Percentiles rank a stretch among this genome's conserved stretches.
Evolutionary conservation across 495 filamentous ascomycete species (phyloP).

Genomic region (Trichoderma gamsii): DNA sequence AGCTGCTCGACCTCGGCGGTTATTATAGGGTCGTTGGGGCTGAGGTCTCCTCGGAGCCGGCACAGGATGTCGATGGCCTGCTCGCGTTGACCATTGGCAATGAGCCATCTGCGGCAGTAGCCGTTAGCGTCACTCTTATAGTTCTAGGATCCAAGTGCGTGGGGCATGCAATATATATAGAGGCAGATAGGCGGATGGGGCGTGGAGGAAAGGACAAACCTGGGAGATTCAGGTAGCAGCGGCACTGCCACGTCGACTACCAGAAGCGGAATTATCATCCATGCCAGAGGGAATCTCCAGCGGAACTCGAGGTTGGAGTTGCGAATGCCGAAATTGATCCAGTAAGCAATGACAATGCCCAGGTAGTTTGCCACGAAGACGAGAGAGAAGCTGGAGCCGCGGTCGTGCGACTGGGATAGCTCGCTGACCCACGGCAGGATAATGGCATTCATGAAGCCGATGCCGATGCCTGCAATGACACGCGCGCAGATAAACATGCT

Average conservation of each 20-base stretch:
- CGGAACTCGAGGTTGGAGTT: slow-evolving; percentile 46
- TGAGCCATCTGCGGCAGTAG: slow-evolving; percentile 24
- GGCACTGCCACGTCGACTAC: slow-evolving; percentile 41
- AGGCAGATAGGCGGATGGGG: neutral
- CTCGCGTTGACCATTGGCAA: slow-evolving; percentile 26
- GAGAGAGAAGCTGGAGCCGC: slow-evolving; percentile 43
- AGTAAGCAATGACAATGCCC: slow-evolving; percentile 57
- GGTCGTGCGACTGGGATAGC: slow-evolving; percentile 40
- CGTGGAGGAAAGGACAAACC: slow-evolving; percentile 24
- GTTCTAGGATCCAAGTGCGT: neutral
- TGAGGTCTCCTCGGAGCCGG: slow-evolving; percentile 18
- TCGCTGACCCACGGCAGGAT: slow-evolving; percentile 39
- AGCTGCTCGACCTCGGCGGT: slow-evolving; percentile 21
- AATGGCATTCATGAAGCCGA: slow-evolving; percentile 37
- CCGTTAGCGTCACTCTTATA: neutral
- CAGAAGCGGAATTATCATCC: slow-evolving; percentile 50
- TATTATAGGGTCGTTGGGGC: slow-evolving; percentile 16
- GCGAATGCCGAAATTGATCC: slow-evolving; percentile 54
- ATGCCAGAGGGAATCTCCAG: slow-evolving; percentile 52
- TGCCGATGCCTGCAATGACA: slow-evolving; percentile 52
- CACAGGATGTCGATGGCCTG: slow-evolving; percentile 30
- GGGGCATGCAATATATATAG: neutral
- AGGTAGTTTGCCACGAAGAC: slow-evolving; percentile 53
- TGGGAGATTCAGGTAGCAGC: slow-evolving; percentile 44
- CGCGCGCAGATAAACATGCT: slow-evolving; percentile 51